Percentiles rank a stretch among this genome's conserved stretches.
Evolutionary conservation across 176 grass and related monocot species (phyloP).

Genomic region (Urochloa ruziziensis): DNA sequence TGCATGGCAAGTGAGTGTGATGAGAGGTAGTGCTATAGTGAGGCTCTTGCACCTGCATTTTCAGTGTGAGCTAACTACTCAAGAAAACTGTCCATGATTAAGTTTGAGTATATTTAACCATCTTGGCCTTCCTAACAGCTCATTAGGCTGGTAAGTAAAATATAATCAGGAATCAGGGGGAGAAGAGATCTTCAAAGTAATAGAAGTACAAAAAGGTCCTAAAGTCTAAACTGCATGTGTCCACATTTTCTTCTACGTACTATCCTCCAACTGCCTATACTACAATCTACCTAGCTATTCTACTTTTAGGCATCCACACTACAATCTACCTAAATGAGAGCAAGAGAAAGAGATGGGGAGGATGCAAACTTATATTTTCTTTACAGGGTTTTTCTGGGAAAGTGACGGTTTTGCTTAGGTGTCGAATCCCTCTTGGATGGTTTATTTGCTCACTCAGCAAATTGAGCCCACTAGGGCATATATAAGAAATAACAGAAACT

Average conservation of each 20-base stretch:
- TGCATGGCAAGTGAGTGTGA: constrained; percentile 7
- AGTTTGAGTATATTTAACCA: not conserved
- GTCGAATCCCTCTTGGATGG: not conserved
- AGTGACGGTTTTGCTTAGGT: not conserved
- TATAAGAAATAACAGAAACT: not conserved
- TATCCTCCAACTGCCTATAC: not conserved
- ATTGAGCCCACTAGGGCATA: not conserved
- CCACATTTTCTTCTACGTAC: not conserved
- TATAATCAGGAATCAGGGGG: not conserved
- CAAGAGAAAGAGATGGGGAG: not conserved
- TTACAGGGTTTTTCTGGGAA: not conserved
- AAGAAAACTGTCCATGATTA: not conserved
- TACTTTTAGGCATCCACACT: no score
- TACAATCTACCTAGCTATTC: not conserved
- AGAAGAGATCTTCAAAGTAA: not conserved
- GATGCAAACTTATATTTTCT: not conserved
- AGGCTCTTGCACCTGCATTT: not conserved
- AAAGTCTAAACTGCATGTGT: not conserved
- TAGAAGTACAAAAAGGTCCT: not conserved
- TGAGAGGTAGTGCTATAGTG: not conserved
- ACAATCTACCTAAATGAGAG: not conserved
- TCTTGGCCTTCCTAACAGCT: not conserved
- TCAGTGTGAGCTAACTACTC: constrained; percentile 29
- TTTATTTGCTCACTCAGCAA: not conserved
- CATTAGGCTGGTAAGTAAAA: not conserved